Evolutionary conservation across 1,284 basidiomycete species (phyloP).

Genomic region (Hymenochaete sp.): DNA sequence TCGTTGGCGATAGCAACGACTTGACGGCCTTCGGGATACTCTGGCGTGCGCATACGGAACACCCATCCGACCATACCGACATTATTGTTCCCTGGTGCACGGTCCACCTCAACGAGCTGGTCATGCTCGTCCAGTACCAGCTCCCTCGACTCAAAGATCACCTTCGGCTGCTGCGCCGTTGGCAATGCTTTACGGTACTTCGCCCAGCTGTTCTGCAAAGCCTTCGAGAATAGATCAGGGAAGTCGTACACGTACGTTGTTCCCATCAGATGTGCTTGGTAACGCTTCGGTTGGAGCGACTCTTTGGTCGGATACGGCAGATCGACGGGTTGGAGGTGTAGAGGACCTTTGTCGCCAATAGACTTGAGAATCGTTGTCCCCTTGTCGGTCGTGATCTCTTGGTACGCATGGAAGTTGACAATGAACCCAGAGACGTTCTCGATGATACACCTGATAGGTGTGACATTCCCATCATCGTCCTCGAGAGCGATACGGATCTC

Average conservation of each 20-base stretch:
- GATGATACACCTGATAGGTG: slow-evolving; percentile 94
- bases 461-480: slow-evolving; percentile 86
- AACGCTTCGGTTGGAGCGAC: slow-evolving; percentile 97
- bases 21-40: slow-evolving; percentile 84
- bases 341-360: slow-evolving; percentile 88
- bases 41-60: slow-evolving; percentile 88
- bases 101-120: slow-evolving; percentile 81
- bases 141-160: slow-evolving; percentile 77
- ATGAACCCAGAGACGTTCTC: slow-evolving; percentile 99
- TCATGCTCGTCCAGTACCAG: slow-evolving; percentile 93
- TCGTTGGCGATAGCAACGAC: slow-evolving; percentile 95
- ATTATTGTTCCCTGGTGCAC: slow-evolving; percentile 88
- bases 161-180: slow-evolving; percentile 66
- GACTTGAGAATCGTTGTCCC: slow-evolving; percentile 92
- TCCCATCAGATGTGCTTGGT: slow-evolving; percentile 97
- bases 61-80: slow-evolving; percentile 99
- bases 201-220: slow-evolving; percentile 88
- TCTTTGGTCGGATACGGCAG: slow-evolving; percentile 94
- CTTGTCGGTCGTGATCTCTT: slow-evolving; percentile 94
- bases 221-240: slow-evolving; percentile 97
- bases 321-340: slow-evolving; percentile 90
- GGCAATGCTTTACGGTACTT: slow-evolving; percentile 61
- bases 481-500: slow-evolving; percentile 95
- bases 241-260: slow-evolving; percentile 99
- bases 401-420: slow-evolving; percentile 98